Conservation (phyloP, 768 basidiomycete species). For the Sarcomyxa edulis region DNA sequence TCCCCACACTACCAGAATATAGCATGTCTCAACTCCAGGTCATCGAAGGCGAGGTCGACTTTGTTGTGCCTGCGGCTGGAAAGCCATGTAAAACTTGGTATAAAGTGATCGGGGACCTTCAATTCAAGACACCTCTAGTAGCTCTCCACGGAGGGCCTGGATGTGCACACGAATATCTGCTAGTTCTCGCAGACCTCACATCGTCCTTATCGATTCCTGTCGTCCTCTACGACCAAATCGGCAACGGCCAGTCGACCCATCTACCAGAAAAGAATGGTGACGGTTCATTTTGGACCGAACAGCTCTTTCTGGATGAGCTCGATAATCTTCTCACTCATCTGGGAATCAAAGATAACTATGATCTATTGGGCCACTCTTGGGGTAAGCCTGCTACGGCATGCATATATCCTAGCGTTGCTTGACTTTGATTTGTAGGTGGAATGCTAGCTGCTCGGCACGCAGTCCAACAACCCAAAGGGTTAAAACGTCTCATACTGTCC, state of each 20-base stretch:
- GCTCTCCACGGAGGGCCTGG: constrained; percentile 50
- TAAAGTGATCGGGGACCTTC: constrained; percentile 36
- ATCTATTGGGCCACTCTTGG: constrained; percentile 53
- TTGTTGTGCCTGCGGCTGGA: constrained; percentile 9
- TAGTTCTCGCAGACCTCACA: constrained; percentile 32
- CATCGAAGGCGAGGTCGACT: no score
- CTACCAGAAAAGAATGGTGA: constrained; percentile 25
- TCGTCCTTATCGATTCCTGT: no score
- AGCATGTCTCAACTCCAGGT: no score
- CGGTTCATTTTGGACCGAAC: constrained; percentile 44
- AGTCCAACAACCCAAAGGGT: constrained; percentile 29
- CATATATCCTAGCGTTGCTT: not conserved
- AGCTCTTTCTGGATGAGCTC: constrained; percentile 51
- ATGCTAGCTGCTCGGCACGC: constrained; percentile 41
- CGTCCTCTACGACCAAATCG: constrained; percentile 49
- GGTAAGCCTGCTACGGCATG: constrained; percentile 18
- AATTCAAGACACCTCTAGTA: constrained; percentile 31
- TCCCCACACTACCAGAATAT: no score
- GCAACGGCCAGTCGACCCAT: constrained; percentile 40
- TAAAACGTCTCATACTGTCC: constrained; percentile 29
- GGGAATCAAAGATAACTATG: constrained; percentile 32
- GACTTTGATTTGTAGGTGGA: constrained; percentile 16
- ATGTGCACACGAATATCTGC: constrained; percentile 36
- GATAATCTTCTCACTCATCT: constrained; percentile 40
- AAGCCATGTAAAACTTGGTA: constrained; percentile 34